Evolutionary conservation across 148 eudicot species (phyloP), one percentile per base, ranked within the genome.

Genomic region (Persicaria maculosa): DNA sequence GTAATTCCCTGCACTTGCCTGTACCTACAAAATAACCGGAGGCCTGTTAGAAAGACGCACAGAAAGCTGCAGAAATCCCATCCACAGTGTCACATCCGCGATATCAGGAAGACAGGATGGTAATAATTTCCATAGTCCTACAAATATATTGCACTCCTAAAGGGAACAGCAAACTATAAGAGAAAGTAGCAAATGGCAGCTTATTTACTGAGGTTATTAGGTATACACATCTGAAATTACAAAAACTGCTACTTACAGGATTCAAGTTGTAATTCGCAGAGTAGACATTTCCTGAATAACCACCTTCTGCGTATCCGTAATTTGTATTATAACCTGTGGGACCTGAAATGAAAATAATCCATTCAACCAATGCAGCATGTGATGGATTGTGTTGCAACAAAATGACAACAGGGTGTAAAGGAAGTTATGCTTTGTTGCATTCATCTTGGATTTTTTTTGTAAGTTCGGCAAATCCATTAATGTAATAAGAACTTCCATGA

Each of bases 221-320:
- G 47, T 36, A 40, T 65, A 65, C 40, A 65, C 1, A 17, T 14
- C 44, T 9, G 16, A 62, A 58, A 62, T 25, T 25, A 62, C 44
- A 36, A 12, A 9, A 65, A 65, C 8, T 36, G 19, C 58, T 65
- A 53, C 79, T 78, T 73, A 84, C 87, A 10, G 90, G 86, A 74
- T 83, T 83, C 82, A 84, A 78, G 57, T 91, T 94, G 82, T 91
- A 91, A 71, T 81, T 84, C 70, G 80, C 58, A 83, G 90, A 83
- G 83, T 91, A 94, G 16, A 88, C 86, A 81, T 91, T 86, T 72
- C 82, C 90, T 17, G 83, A 79, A 87, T 88, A 93, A 71, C 86
- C 94, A 71, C 85, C 86, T 81, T 89, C 97, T 70, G 86, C 84
- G 65, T 83, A 85, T 72, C 84, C 88, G 80, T 94, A 91, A 78